Evolutionary conservation across 2,329 filamentous ascomycete species (phyloP), one percentile per base, ranked within the genome.

Genomic region (Mariannaea elegans): DNA sequence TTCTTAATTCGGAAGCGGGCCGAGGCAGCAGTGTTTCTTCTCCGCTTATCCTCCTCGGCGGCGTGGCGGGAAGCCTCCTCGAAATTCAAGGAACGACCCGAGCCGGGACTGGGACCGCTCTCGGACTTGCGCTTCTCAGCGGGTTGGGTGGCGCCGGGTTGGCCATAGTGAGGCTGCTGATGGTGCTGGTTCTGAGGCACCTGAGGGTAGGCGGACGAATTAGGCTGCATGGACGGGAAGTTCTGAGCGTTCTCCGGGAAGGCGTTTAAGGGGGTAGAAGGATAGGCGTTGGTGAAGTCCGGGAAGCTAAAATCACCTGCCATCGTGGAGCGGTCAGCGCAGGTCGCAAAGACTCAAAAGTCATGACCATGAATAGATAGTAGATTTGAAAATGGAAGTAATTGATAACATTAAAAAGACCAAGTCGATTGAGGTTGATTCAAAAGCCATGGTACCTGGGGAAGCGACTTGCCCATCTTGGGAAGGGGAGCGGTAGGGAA

Each of bases 1-100:
- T 97, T 97, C 87, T 97, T 97, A 74, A 95, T 88, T 60, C 93
- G 90, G 84, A 97, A 97, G 48, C 93, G 90, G 16, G 93, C 93
- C 66, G 90, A 93, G 55, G 93, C 93, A 29, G 93, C 93, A 2
- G 93, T 96, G 79, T 97, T 97, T 65, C 93, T 88, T 59, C 92
- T 88, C 48, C 93, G 90, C 80, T 96, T 96, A 75, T 97, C 93
- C 77, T 97, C 93, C 76, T 97, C 93, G 19, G 92, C 92, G 12
- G 90, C 90, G 6, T 88, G 67, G 36, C 91, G 89, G 12, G 90
- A 89, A 36, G 87, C 82, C 63, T 93, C 91, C 75, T 94, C 91
- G 47, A 90, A 84, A 68, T 78, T 84, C 60, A 87, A 65, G 44
- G 83, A 77, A 56, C 76, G 82, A 62, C 73, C 75, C 38, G 76